These are phyloP conservation scores for Microsporum canis DNA, from an alignment of 2,329 filamentous ascomycete genomes.

Conservation along the genomic window DNA sequence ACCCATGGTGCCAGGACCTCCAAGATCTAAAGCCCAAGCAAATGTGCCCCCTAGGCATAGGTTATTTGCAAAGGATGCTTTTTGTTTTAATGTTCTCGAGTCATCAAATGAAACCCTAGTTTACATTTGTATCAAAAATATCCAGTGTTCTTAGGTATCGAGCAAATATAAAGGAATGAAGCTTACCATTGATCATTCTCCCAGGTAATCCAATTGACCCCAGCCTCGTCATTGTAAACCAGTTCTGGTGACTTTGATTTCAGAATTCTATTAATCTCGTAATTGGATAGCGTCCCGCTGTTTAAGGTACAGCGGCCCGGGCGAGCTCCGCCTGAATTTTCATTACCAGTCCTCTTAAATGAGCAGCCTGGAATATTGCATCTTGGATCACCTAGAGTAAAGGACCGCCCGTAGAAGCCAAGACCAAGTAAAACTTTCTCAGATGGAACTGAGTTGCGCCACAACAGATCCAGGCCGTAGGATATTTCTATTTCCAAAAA, in stretches of 20 bases:
- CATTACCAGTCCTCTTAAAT: constrained; percentile 18
- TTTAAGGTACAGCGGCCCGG: constrained; percentile 22
- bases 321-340: constrained; percentile 13
- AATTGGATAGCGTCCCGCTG: constrained; percentile 19
- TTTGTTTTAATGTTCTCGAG: constrained; percentile 24
- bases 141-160: background rate
- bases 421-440: constrained; percentile 18
- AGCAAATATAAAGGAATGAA: background rate
- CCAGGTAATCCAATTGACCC: constrained; percentile 6
- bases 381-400: constrained; percentile 13
- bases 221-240: constrained; percentile 5
- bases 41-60: constrained; percentile 24
- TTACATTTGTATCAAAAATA: background rate
- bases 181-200: constrained; percentile 7
- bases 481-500: constrained; percentile 19
- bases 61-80: constrained; percentile 23
- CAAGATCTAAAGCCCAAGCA: constrained; percentile 9
- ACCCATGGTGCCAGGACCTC: constrained; percentile 7
- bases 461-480: constrained; percentile 21
- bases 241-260: background rate
- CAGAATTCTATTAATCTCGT: constrained; percentile 26
- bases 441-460: constrained; percentile 17
- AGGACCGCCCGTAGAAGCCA: constrained; percentile 21
- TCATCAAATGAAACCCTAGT: constrained; percentile 23
- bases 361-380: constrained; percentile 17